Conservation (phyloP, 495 filamentous ascomycete species). For the Hapsidospora chrysogenum region DNA sequence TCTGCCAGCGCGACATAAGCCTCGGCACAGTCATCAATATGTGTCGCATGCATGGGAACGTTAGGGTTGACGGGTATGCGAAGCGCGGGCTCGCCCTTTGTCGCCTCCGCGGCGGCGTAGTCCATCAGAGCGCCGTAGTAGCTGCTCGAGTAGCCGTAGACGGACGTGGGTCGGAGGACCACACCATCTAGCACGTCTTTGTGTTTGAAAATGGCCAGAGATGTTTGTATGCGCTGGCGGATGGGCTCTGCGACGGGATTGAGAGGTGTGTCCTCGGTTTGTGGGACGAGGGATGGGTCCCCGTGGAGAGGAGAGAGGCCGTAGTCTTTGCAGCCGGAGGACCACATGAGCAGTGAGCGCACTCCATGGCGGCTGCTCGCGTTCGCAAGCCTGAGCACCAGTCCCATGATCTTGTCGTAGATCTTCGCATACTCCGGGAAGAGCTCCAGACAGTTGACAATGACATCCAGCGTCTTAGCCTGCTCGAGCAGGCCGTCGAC, state of each 20-base stretch:
- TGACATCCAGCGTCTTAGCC: constrained; percentile 10
- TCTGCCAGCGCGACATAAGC: constrained; percentile 22
- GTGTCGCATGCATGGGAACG: constrained; percentile 20
- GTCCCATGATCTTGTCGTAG: constrained; percentile 10
- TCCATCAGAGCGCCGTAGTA: constrained; percentile 20
- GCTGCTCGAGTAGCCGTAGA: constrained; percentile 20
- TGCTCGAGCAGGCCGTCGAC: constrained; percentile 7
- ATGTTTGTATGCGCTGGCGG: constrained; percentile 4
- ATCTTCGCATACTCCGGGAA: constrained; percentile 14
- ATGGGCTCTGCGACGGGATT: constrained; percentile 7
- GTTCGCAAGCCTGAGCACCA: constrained; percentile 9
- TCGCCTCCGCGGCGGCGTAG: constrained; percentile 6
- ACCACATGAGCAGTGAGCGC: constrained; percentile 19
- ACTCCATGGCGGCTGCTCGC: constrained; percentile 3
- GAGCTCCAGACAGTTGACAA: constrained; percentile 22
- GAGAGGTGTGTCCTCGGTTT: constrained; percentile 19
- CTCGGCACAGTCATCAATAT: constrained; percentile 28
- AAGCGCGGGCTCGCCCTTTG: constrained; percentile 6
- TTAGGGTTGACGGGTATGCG: constrained; percentile 12
- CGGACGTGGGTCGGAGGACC: constrained; percentile 19
- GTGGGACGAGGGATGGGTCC: constrained; percentile 11
- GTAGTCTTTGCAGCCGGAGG: constrained; percentile 29
- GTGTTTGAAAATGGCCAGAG: constrained; percentile 12
- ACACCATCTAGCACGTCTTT: constrained; percentile 18
- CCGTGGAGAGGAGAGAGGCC: constrained; percentile 16